Evolutionary conservation across 2,329 filamentous ascomycete genomes (phyloP), one percentile per base, ranked within the genome.

Genomic region (Beauveria australis): DNA sequence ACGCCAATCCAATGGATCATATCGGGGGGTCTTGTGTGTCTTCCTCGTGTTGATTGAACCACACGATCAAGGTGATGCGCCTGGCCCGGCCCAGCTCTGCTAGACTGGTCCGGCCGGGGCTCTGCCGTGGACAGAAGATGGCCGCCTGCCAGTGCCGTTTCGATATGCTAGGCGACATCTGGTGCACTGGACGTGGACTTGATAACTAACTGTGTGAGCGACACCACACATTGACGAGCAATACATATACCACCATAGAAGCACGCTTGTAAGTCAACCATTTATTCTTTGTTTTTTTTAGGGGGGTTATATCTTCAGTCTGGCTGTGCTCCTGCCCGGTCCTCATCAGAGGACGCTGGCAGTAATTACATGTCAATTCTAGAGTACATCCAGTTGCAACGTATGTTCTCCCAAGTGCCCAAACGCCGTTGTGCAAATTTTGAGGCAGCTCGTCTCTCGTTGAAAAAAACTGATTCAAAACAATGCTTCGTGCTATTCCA

Each of bases 311-410:
- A 47, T 60, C 48, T 53, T 60, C 49, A 37, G 14, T 24, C 49
- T 60, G 57, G 48, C 41, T 53, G 57, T 53, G 26, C 57, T 53
- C 49, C 57, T 60, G 49, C 49, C 57, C 22, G 28, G 28, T 24
- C 33, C 57, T 26, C 41, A 4, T 19, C 16, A 14, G 47, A 26
- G n/a, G 16, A 24, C 48, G 24, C 41, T 43, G 48, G 19, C 57
- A 60, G 57, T 22, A 37, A 60, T 46, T 53, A 59, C 49, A 60
- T 40, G 49, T 60, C 49, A 53, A 60, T 46, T 60, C 49, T 60
- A 60, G 49, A 60, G 57, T 60, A 60, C 57, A 60, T 53, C 57
- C 57, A 60, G 57, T 53, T 26, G 57, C 48, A 60, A 53, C 56
- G 12, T 52, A 59, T 51, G 48, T 52, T 47, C 49, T 41, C 40